A percentile compares a stretch with the other conserved stretches of the same genome.
These are phyloP conservation scores for Pythium myriotylum DNA, from an alignment of 352 stramenopile genomes.

Conservation along the genomic window DNA sequence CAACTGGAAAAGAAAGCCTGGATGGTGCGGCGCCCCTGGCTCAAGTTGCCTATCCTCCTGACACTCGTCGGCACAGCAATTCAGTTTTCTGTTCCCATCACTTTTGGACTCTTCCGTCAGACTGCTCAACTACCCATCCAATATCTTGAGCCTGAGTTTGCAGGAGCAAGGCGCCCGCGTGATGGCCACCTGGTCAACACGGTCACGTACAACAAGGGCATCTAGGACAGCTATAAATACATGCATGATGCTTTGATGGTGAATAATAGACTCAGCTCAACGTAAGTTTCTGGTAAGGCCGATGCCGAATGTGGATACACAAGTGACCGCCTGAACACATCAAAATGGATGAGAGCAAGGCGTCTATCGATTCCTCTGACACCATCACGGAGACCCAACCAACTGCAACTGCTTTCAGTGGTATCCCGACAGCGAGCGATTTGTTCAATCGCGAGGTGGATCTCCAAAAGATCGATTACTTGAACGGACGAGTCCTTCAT, in stretches of 20 bases:
- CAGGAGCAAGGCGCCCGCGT: conserved; percentile 31
- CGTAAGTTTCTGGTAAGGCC: too few species aligned
- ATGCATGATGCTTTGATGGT: conserved; percentile 3
- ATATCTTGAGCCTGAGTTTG: conserved; percentile 71
- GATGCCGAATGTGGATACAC: too few species aligned
- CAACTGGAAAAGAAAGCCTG: conserved; percentile 48
- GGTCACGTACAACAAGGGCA: conserved; percentile 86
- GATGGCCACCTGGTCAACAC: conserved; percentile 58
- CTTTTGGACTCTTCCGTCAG: conserved; percentile 86
- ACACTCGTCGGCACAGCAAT: conserved; percentile 75
- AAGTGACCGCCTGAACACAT: not conserved
- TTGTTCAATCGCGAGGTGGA: conserved; percentile 76
- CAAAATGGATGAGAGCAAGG: not conserved
- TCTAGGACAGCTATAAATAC: conserved; percentile 28
- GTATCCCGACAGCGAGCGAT: conserved; percentile 38
- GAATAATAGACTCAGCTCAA: conserved; percentile 1
- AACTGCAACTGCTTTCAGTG: not conserved
- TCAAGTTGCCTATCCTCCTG: conserved; percentile 70
- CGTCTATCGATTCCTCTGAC: not conserved
- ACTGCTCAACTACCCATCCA: conserved; percentile 66
- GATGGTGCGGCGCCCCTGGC: conserved; percentile 47
- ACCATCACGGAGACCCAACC: not conserved
- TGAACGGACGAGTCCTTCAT: conserved; percentile 61
- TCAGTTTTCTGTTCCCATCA: conserved; percentile 84
- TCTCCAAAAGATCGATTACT: conserved; percentile 56